Conservation (phyloP, 2,329 filamentous ascomycete genomes). For the Claviceps sp. region DNA sequence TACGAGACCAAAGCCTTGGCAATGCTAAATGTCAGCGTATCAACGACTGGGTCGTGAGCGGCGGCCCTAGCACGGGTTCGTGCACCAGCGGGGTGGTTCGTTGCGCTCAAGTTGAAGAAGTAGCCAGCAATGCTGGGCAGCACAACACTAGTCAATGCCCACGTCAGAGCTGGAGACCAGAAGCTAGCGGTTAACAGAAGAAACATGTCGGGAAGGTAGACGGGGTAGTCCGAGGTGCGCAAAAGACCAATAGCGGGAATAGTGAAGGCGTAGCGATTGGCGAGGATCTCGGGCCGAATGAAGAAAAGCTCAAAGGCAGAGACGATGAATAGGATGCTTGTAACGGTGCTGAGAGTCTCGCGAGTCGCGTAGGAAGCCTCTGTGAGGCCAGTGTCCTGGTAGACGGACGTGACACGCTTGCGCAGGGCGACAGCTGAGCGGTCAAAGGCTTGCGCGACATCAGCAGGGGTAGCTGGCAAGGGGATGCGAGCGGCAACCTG, state of each 20-base stretch:
- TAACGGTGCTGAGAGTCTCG: constrained; percentile 57
- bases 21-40: constrained; percentile 84
- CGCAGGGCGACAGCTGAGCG: constrained; percentile 53
- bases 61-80: constrained; percentile 28
- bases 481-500: constrained; percentile 47
- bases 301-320: constrained; percentile 56
- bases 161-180: constrained; percentile 71
- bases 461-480: constrained; percentile 69
- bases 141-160: constrained; percentile 58
- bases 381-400: constrained; percentile 51
- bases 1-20: constrained; percentile 72
- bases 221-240: constrained; percentile 41
- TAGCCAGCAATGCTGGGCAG: constrained; percentile 64
- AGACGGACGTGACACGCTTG: constrained; percentile 48
- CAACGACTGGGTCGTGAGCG: constrained; percentile 46
- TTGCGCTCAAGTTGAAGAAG: constrained; percentile 74
- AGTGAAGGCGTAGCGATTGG: constrained; percentile 59
- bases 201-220: constrained; percentile 72
- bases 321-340: constrained; percentile 55
- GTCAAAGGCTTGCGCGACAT: constrained; percentile 65
- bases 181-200: constrained; percentile 61
- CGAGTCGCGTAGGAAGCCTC: constrained; percentile 54
- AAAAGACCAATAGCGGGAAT: constrained; percentile 48
- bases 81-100: constrained; percentile 23
- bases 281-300: constrained; percentile 57